Percentiles rank a stretch among this genome's conserved stretches.
These are phyloP conservation scores for Metarhizium guizhouense DNA, from an alignment of 2,329 filamentous ascomycete genomes.

Conservation along the genomic window DNA sequence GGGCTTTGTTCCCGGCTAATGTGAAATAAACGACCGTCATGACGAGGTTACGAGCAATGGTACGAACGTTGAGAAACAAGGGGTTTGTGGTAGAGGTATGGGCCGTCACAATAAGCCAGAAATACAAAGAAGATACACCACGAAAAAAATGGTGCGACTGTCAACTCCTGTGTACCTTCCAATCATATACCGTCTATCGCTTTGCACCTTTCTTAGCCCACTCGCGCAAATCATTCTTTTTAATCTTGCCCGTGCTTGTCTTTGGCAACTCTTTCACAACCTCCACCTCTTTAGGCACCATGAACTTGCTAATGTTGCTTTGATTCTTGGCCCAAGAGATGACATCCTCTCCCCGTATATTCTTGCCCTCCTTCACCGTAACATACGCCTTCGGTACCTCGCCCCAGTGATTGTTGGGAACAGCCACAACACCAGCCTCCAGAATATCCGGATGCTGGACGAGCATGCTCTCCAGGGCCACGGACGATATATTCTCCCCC, in stretches of 20 bases:
- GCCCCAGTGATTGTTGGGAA: slow-evolving; percentile 86
- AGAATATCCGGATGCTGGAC: slow-evolving; percentile 81
- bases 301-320: slow-evolving; percentile 79
- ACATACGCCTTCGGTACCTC: slow-evolving; percentile 93
- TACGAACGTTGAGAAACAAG: neutral
- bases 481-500: slow-evolving; percentile 92
- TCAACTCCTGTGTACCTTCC: neutral
- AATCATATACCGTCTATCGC: neutral
- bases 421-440: slow-evolving; percentile 83
- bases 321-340: slow-evolving; percentile 80
- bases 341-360: slow-evolving; percentile 46
- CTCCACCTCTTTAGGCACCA: slow-evolving; percentile 68
- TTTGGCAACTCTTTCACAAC: slow-evolving; percentile 85
- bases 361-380: slow-evolving; percentile 63
- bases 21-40: slow-evolving; percentile 8
- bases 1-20: slow-evolving; percentile 23
- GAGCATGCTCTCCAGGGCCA: slow-evolving; percentile 85
- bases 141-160: neutral
- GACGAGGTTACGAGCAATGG: neutral
- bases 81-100: neutral
- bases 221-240: slow-evolving; percentile 85
- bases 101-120: neutral
- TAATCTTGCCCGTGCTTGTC: slow-evolving; percentile 92
- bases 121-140: neutral
- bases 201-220: slow-evolving; percentile 50